These are phyloP conservation scores for Cyberlindnera saturnus DNA, from an alignment of 805 yeast genomes.

Conservation along the genomic window DNA sequence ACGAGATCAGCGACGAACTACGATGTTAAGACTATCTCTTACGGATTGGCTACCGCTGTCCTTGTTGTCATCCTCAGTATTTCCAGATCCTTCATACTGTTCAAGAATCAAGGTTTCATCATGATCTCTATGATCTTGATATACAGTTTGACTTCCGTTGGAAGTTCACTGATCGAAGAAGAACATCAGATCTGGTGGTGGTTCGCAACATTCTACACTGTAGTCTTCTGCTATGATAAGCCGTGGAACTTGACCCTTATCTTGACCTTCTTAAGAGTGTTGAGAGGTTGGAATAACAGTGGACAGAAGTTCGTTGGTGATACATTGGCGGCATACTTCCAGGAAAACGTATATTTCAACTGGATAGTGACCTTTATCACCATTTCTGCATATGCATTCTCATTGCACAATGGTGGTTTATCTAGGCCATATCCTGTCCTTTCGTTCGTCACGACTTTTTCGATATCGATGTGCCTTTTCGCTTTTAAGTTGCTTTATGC, in stretches of 20 bases:
- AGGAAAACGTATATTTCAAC: conserved; percentile 26
- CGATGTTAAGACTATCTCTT: conserved; percentile 42
- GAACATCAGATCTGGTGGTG: conserved; percentile 98
- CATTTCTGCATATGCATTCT: conserved; percentile 24
- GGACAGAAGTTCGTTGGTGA: conserved; percentile 73
- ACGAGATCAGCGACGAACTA: conserved; percentile 70
- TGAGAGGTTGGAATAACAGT: conserved; percentile 82
- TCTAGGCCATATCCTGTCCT: conserved; percentile 23
- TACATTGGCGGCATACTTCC: conserved; percentile 42
- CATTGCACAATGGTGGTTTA: conserved; percentile 21
- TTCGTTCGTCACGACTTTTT: conserved; percentile 40
- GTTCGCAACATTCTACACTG: conserved; percentile 28
- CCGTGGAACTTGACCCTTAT: conserved; percentile 6
- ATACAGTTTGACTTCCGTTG: conserved; percentile 59
- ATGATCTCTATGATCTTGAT: conserved; percentile 25
- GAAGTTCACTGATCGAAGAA: conserved; percentile 89
- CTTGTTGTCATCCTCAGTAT: conserved; percentile 10
- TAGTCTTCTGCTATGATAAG: conserved; percentile 7
- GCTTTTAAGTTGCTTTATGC: conserved; percentile 52
- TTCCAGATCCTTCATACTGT: neutral
- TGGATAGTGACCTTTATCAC: conserved; percentile 47
- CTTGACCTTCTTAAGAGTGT: conserved; percentile 40
- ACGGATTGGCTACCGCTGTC: conserved; percentile 21
- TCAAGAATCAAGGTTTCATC: conserved; percentile 3
- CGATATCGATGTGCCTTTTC: conserved; percentile 39